Evolutionary conservation across 352 stramenopile genomes (phyloP), one percentile per base, ranked within the genome.

Genomic region (Phytophthora pinifolia): DNA sequence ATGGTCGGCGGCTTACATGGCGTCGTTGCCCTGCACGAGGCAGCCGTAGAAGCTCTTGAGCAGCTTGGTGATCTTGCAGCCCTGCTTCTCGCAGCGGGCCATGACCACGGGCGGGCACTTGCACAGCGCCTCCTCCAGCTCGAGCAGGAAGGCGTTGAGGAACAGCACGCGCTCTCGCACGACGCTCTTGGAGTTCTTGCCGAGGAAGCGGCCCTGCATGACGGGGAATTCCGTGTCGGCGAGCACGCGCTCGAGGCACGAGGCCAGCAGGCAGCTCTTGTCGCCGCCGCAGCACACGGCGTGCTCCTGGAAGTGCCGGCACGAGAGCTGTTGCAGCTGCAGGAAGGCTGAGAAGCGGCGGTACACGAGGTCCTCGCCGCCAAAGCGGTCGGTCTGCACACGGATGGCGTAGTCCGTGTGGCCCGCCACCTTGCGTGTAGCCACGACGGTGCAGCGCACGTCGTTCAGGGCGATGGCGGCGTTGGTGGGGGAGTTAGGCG

Each of bases 371-470:
- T 77, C 75, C 14, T 67, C 63, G 29, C 83, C 70, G 54, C 75
- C 75, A 49, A 65, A 82, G 30, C 70, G 62, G 49, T 83, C 72
- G 37, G 77, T 74, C 70, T 86, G 76, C 43, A 94, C 78, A 35
- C 79, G 77, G 64, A 94, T 86, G 46, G 79, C 81, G 51, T 94
- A 94, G 68, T 94, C 81, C n/a, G 83, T 94, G 77, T 92, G 81
- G 38, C 79, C 64, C 44, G 68, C 68, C 31, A 86, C 72, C 62
- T 89, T 90, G 55, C 80, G 80, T 20, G 83, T 89, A 55, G 83
- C 73, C n/a, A 92, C 67, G 38, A 94, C 75, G 17, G 57, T 73
- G 18, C 67, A 82, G 59, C 73, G 79, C 48, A 93, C 65, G 15
- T 76, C 66, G 42, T 60, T 75, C 17, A 93, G 67, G 42, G 60